Percentiles rank a stretch among this genome's conserved stretches.
These are phyloP conservation scores for Millerozyma miso DNA, from an alignment of 805 yeast genomes.

Conservation along the genomic window DNA sequence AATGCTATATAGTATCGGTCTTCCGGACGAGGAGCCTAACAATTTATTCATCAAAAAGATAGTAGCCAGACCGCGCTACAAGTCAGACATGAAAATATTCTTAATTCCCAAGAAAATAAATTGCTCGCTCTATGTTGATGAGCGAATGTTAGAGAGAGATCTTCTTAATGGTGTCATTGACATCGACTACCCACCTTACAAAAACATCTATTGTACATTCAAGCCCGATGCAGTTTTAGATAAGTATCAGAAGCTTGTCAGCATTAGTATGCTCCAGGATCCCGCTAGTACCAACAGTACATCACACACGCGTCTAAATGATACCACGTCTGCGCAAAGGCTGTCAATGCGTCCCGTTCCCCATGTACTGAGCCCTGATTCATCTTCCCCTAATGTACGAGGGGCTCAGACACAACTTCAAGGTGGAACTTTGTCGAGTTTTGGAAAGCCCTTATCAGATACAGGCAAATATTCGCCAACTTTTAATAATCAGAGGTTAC, in stretches of 20 bases:
- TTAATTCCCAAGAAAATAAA: slow-evolving; percentile 40
- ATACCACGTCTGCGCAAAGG: no score
- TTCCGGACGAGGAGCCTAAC: slow-evolving; percentile 39
- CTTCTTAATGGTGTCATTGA: slow-evolving; percentile 46
- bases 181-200: slow-evolving; percentile 17
- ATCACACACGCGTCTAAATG: no score
- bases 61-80: slow-evolving; percentile 60
- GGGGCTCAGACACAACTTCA: no score
- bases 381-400: no score
- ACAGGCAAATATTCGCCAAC: no score
- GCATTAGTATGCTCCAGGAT: no score
- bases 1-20: slow-evolving; percentile 36
- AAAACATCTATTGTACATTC: slow-evolving; percentile 17
- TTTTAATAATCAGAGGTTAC: no score
- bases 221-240: slow-evolving; percentile 9
- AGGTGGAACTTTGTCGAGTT: no score
- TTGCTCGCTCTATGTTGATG: slow-evolving; percentile 43
- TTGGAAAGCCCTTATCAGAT: no score
- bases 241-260: slow-evolving; percentile 7
- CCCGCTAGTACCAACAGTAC: no score
- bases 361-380: no score
- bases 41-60: slow-evolving; percentile 51
- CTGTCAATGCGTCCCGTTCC: no score
- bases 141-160: slow-evolving; percentile 49
- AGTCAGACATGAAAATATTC: slow-evolving; percentile 60